Percentiles rank a stretch among this genome's conserved stretches.
These are phyloP conservation scores for Thecaphora thlaspeos DNA, from an alignment of 1,284 basidiomycete genomes.

Conservation along the genomic window DNA sequence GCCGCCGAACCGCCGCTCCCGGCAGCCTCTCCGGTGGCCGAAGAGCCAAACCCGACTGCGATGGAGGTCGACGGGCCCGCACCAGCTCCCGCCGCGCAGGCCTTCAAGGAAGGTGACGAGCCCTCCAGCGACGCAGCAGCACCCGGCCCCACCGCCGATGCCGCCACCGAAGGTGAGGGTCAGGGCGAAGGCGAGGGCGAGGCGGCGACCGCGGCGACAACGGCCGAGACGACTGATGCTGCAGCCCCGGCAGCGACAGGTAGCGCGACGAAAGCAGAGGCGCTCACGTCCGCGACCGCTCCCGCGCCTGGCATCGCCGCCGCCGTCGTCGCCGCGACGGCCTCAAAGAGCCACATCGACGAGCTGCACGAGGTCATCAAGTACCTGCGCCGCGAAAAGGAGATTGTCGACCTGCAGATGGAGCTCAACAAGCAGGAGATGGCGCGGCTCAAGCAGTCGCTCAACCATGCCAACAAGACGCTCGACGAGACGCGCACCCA, in stretches of 20 bases:
- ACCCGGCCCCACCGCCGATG: too few species aligned
- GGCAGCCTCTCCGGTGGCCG: too few species aligned
- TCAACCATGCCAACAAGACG: constrained; percentile 70
- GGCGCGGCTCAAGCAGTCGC: constrained; percentile 71
- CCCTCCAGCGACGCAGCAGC: too few species aligned
- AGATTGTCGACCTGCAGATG: constrained; percentile 81
- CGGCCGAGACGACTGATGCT: constrained; percentile 1
- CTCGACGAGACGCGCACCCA: constrained; percentile 68
- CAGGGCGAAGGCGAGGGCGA: constrained; percentile 1
- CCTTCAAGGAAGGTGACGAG: too few species aligned
- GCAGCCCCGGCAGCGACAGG: neutral
- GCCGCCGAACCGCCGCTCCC: constrained; percentile 50
- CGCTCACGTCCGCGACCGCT: constrained; percentile 12
- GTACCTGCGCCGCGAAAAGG: constrained; percentile 83
- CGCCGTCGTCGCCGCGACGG: constrained; percentile 19
- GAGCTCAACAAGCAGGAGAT: constrained; percentile 83
- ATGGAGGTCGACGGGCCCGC: constrained; percentile 22
- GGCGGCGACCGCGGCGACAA: neutral
- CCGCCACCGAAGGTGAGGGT: too few species aligned
- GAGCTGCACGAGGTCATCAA: constrained; percentile 73
- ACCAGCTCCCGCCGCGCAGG: too few species aligned
- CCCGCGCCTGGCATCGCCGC: constrained; percentile 5
- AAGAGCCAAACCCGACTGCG: too few species aligned
- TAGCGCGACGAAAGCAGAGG: neutral
- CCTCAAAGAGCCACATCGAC: constrained; percentile 30